These are phyloP conservation scores for Acer saccharum DNA, from an alignment of 345 rosid genomes.

Conservation along the genomic window DNA sequence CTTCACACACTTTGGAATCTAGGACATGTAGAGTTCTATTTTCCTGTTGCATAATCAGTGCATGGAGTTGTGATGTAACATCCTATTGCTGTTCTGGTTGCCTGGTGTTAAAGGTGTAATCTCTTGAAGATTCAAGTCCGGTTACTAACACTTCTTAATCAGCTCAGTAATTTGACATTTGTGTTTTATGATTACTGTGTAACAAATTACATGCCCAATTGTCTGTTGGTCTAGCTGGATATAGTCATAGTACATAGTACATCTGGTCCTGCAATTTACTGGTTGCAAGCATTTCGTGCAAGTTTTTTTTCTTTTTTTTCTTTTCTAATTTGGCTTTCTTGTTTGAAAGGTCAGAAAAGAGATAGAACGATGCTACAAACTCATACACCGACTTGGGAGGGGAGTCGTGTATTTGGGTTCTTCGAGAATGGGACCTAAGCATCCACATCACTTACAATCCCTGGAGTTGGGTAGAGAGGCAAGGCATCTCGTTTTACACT, in stretches of 20 bases:
- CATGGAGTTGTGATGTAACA: neutral
- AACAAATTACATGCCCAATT: neutral
- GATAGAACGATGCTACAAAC: slow-evolving; percentile 68
- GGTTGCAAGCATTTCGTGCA: neutral
- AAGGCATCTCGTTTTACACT: slow-evolving; percentile 33
- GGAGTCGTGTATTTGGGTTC: slow-evolving; percentile 91
- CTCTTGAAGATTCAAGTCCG: neutral
- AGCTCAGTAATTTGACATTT: too few relatives aligned
- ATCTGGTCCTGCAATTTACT: neutral
- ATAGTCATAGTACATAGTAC: neutral
- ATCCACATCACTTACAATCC: slow-evolving; percentile 64
- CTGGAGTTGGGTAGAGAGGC: slow-evolving; percentile 71
- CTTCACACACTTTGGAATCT: neutral
- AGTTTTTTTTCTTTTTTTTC: too few relatives aligned
- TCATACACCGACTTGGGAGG: slow-evolving; percentile 72
- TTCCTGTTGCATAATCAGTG: neutral
- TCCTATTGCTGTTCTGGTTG: neutral
- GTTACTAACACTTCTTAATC: too few relatives aligned
- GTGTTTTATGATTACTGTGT: neutral
- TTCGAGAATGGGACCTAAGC: slow-evolving; percentile 72
- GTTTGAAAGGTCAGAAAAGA: slow-evolving; percentile 79
- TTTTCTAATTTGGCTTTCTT: slow-evolving; percentile 19
- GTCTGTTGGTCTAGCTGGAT: neutral
- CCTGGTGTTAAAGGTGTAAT: neutral
- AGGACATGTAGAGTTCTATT: neutral